These are phyloP conservation scores for Yueomyces sp. DNA, from an alignment of 805 yeast species.

Conservation along the genomic window DNA sequence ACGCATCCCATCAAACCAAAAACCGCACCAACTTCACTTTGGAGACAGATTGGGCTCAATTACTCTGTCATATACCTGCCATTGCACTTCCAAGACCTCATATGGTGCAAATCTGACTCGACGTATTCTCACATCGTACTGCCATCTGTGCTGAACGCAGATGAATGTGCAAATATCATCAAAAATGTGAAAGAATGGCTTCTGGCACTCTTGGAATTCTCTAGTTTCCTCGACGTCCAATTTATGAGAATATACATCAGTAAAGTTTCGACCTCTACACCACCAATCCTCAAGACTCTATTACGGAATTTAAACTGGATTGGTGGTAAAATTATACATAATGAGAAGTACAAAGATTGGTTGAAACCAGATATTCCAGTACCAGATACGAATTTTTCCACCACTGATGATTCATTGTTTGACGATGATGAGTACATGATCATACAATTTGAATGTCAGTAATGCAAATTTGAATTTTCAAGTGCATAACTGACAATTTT, in stretches of 20 bases:
- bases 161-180: neutral
- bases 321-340: constrained; percentile 18
- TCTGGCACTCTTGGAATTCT: constrained; percentile 17
- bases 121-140: constrained; percentile 12
- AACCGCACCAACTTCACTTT: neutral
- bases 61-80: constrained; percentile 17
- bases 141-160: constrained; percentile 1
- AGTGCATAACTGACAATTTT: no score
- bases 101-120: constrained; percentile 13
- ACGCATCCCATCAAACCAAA: no score
- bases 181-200: constrained; percentile 14
- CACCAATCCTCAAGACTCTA: constrained; percentile 5
- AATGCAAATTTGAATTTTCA: neutral
- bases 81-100: constrained; percentile 10
- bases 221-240: constrained; percentile 7
- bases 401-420: constrained; percentile 6
- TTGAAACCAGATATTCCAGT: no score
- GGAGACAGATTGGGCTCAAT: constrained; percentile 7
- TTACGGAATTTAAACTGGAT: constrained; percentile 22
- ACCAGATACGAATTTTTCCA: neutral
- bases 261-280: constrained; percentile 9
- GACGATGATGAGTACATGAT: constrained; percentile 10
- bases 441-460: constrained; percentile 14
- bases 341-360: constrained; percentile 10
- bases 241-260: constrained; percentile 12